Percentiles rank a stretch among this genome's conserved stretches.
These are phyloP conservation scores for Metschnikowia peoriensis DNA, from an alignment of 805 yeast species.

Conservation along the genomic window DNA sequence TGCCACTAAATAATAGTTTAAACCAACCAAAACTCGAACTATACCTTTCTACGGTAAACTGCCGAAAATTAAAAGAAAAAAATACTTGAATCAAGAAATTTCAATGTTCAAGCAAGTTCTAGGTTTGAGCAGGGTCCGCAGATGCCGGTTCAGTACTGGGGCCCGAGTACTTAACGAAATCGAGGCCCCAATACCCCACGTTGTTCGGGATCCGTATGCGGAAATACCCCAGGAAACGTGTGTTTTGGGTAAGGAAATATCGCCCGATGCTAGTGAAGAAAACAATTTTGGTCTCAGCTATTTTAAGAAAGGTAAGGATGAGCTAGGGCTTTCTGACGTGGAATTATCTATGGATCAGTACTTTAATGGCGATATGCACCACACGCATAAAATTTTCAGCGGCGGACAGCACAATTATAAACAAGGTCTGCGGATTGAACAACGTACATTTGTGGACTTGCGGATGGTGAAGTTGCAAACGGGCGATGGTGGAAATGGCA, in stretches of 20 bases:
- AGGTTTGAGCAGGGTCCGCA: background rate
- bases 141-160: conserved; percentile 4
- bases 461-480: conserved; percentile 63
- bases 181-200: background rate
- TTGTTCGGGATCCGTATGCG: conserved; percentile 12
- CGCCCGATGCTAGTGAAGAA: background rate
- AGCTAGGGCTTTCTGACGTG: conserved; percentile 13
- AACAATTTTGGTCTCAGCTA: conserved; percentile 9
- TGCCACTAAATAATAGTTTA: background rate
- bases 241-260: background rate
- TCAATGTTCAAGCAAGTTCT: background rate
- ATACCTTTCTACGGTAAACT: too few relatives aligned
- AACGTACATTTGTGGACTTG: conserved; percentile 43
- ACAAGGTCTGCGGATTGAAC: conserved; percentile 36
- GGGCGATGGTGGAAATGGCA: conserved; percentile 90
- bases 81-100: background rate
- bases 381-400: conserved; percentile 36
- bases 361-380: conserved; percentile 40
- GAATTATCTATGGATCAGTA: conserved; percentile 31
- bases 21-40: background rate
- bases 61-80: too few relatives aligned
- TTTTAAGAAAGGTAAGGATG: conserved; percentile 8
- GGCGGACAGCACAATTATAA: conserved; percentile 27
- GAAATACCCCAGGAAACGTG: conserved; percentile 12
- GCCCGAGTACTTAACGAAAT: conserved; percentile 2